Conservation (phyloP, 169 alveolate species). For the Ichthyophthirius multifiliis region DNA sequence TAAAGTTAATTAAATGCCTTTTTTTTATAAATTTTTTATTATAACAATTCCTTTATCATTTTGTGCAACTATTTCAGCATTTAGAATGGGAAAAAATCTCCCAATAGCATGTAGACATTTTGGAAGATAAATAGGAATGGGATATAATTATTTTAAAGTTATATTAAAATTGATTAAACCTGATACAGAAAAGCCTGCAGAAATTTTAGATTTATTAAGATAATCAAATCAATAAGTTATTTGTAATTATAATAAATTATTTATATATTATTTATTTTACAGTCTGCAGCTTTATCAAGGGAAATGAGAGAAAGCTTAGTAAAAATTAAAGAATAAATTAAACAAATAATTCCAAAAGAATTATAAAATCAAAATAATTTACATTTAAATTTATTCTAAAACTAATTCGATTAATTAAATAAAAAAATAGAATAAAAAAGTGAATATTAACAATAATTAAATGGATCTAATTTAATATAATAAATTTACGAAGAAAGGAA, state of each 20-base stretch:
- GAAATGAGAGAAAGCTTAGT: constrained; percentile 35
- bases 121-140: constrained; percentile 58
- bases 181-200: constrained; percentile 39
- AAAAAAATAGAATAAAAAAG: no score
- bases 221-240: constrained; percentile 39
- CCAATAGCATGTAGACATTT: constrained; percentile 51
- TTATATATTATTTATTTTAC: background rate
- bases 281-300: constrained; percentile 44
- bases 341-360: no score
- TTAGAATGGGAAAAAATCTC: constrained; percentile 49
- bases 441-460: no score
- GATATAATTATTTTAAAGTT: constrained; percentile 59
- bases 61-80: constrained; percentile 42
- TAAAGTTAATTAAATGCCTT: no score
- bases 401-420: no score
- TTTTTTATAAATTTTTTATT: background rate
- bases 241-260: background rate
- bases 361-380: no score
- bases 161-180: constrained; percentile 43
- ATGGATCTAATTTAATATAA: no score
- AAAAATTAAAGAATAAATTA: no score
- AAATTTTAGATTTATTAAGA: constrained; percentile 41
- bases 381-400: no score
- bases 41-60: constrained; percentile 17
- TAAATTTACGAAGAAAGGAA: no score